Evolutionary conservation across 108 stramenopile genomes (phyloP), one percentile per base, ranked within the genome.

Genomic region (Thalassiosira profunda): DNA sequence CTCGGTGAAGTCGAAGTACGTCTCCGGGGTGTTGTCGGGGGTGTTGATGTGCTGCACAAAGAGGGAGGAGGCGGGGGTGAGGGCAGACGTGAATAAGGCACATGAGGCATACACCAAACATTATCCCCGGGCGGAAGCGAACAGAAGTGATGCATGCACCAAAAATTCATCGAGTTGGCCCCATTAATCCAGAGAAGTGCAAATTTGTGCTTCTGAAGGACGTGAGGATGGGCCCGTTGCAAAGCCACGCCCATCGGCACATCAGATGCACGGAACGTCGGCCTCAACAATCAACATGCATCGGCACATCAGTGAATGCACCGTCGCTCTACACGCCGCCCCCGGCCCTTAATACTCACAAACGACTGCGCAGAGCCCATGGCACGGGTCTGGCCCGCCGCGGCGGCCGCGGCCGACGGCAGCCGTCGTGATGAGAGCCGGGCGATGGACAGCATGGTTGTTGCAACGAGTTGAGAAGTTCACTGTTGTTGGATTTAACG

Each of bases 1-100:
- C 14, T 87, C 85, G 20, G 84, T 93, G 72, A 98, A 99, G 63
- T 99, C 98, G 61, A 98, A 98, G 67, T 74, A 83, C 15, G 96
- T 97, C 26, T 84, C 82, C 51, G 67, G 68, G 47, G 87, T 97
- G 77, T 99, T 99, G 60, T 97, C 93, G 5, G 92, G 88, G 0
- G 95, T 93, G 70, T 99, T 82, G 63, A 95, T 85, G 90, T 98
- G 97, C 98, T 98, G 77, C 2, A 9, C 23, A 2, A 3, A 17
- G 58, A 40, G 20, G 28, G n/a, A 26, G 2, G 20, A 10, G 21
- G 8, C 10, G 10, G 14, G 38, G 11, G 38, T 40, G 38, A 40
- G 38, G 49, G 26, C 14, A 52, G n/a, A n/a, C n/a, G n/a, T n/a
- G n/a, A n/a, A n/a, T n/a, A n/a, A n/a, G n/a, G n/a, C n/a, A n/a